phyloP scores from a whole-genome alignment of 2,329 filamentous ascomycete species.

The Drechmeria coniospora region DNA sequence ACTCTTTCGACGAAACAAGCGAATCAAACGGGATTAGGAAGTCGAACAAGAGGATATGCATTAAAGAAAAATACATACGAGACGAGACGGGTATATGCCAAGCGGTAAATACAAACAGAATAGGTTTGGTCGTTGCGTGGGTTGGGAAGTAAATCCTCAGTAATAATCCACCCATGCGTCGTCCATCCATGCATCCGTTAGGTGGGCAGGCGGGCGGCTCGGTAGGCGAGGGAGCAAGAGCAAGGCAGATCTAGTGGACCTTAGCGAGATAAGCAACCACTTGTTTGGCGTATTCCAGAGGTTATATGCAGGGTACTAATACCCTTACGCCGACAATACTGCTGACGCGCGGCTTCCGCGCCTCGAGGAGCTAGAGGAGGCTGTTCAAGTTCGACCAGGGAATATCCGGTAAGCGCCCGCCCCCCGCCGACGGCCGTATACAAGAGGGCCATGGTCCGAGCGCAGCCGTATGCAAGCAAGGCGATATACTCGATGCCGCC shows the following conservation, averaged over 20 bases:
- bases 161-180: too few relatives aligned
- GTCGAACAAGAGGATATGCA: too few relatives aligned
- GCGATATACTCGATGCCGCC: not conserved
- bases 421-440: not conserved
- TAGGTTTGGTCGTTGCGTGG: too few relatives aligned
- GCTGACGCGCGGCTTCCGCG: not conserved
- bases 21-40: too few relatives aligned
- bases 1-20: too few relatives aligned
- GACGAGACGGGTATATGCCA: too few relatives aligned
- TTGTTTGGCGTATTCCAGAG: not conserved
- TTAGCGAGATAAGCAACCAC: not conserved
- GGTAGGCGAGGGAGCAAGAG: not conserved
- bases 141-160: too few relatives aligned
- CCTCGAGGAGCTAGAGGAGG: not conserved
- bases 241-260: not conserved
- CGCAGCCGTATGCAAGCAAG: not conserved
- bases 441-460: not conserved
- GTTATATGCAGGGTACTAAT: not conserved
- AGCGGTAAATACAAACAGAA: too few relatives aligned
- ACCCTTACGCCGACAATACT: not conserved
- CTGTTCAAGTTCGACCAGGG: not conserved
- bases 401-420: not conserved
- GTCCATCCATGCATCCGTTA: too few relatives aligned
- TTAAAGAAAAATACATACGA: too few relatives aligned
- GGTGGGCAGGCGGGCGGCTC: not conserved